Percentiles rank a stretch among this genome's conserved stretches.
phyloP scores from a whole-genome alignment of 495 filamentous ascomycete species.

The Penicillium taxi region DNA sequence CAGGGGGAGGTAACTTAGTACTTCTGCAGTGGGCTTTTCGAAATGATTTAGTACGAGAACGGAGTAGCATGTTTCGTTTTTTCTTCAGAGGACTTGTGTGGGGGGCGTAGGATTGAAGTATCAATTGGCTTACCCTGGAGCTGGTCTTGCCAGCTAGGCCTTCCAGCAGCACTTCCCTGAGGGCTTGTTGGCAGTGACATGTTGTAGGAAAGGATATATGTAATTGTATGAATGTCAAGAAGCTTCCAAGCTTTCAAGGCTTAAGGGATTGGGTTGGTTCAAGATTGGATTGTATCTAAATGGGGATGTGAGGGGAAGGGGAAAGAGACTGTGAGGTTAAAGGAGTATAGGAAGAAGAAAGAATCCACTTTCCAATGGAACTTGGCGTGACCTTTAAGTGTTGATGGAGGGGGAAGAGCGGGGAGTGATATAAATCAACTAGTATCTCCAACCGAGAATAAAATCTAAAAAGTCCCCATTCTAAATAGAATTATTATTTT shows the following conservation, averaged over 20 bases:
- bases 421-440: conserved; percentile 39
- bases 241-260: not conserved
- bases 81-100: not conserved
- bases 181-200: conserved; percentile 26
- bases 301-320: conserved; percentile 6
- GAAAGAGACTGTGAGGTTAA: conserved; percentile 5
- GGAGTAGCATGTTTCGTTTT: not conserved
- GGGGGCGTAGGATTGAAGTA: no score
- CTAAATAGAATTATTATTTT: conserved; percentile 4
- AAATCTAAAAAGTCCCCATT: not conserved
- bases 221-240: conserved; percentile 1
- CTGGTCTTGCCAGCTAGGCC: conserved; percentile 43
- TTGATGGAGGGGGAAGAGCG: conserved; percentile 31
- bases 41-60: not conserved
- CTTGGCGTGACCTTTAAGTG: conserved; percentile 18
- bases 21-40: conserved; percentile 53
- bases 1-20: conserved; percentile 46
- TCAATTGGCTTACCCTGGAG: conserved; percentile 40
- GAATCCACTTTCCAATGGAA: conserved; percentile 17
- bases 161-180: conserved; percentile 14
- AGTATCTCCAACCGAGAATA: conserved; percentile 20
- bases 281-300: conserved; percentile 7
- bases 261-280: no score
- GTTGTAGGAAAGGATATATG: no score
- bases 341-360: conserved; percentile 11